Percentiles rank a stretch among this genome's conserved stretches.
Conservation (phyloP, 805 yeast genomes). For the Saturnispora gosingensis region DNA sequence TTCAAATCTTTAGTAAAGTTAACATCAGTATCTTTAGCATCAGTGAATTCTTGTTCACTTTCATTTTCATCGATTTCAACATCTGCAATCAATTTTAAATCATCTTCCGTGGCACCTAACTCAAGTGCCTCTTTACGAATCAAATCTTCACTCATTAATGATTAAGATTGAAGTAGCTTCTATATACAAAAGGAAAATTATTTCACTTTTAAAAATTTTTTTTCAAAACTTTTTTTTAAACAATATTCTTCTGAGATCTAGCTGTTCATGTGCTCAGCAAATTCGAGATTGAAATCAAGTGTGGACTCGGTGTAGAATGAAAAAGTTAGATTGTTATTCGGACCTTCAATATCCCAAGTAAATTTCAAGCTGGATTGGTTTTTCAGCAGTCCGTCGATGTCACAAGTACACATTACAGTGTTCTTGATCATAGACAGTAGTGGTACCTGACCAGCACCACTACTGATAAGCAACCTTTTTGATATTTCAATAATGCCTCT, state of each 20-base stretch:
- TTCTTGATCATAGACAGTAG: not conserved
- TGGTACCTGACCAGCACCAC: not conserved
- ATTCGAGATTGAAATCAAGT: not conserved
- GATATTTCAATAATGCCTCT: not conserved
- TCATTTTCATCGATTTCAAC: conserved; percentile 35
- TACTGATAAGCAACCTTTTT: not conserved
- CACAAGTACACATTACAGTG: not conserved
- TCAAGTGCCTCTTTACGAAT: conserved; percentile 67
- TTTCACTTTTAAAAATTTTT: not conserved
- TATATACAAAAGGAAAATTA: conserved; percentile 9
- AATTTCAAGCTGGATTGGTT: not conserved
- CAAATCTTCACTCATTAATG: conserved; percentile 16
- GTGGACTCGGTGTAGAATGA: conserved; percentile 1
- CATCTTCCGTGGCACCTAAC: conserved; percentile 83
- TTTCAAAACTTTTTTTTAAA: not conserved
- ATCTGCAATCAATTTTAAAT: conserved; percentile 52
- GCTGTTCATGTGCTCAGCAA: not conserved
- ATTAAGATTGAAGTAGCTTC: conserved; percentile 6
- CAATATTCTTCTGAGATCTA: not conserved
- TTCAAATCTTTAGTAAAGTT: conserved; percentile 45
- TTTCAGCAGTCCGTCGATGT: not conserved
- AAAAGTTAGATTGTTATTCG: not conserved
- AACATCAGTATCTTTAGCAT: conserved; percentile 36
- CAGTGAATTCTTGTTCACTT: conserved; percentile 45
- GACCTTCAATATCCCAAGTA: not conserved